Conservation (phyloP, 2,329 filamentous ascomycete genomes). For the Ascochyta fabae region DNA sequence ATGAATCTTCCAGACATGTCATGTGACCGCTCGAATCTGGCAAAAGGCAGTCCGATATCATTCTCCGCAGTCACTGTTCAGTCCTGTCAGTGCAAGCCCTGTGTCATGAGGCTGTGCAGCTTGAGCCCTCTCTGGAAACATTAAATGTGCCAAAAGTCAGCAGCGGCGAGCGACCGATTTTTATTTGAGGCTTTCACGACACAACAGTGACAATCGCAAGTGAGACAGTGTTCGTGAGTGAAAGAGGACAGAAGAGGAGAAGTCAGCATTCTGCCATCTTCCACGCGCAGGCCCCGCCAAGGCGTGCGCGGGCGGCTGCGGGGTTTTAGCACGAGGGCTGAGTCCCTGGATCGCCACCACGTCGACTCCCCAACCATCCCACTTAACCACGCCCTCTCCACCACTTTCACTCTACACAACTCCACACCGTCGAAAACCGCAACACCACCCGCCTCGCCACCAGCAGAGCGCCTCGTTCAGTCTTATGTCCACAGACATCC, state of each 20-base stretch:
- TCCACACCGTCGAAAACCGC: constrained; percentile 1
- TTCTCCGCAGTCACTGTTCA: too few species aligned
- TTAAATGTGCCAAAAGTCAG: too few species aligned
- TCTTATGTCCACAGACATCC: constrained; percentile 48
- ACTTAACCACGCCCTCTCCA: not conserved
- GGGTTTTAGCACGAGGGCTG: constrained; percentile 2
- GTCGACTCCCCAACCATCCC: not conserved
- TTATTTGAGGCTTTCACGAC: too few species aligned
- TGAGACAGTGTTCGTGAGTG: not conserved
- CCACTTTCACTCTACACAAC: not conserved
- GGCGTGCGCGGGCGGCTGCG: constrained; percentile 7
- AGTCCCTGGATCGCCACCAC: constrained; percentile 3
- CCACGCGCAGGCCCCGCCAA: not conserved
- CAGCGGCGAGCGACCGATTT: too few species aligned
- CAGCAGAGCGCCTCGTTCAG: constrained; percentile 41
- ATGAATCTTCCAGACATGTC: too few species aligned
- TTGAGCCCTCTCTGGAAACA: too few species aligned
- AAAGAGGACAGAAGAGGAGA: not conserved
- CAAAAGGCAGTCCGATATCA: too few species aligned
- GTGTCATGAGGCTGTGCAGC: not conserved
- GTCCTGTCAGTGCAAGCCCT: not conserved
- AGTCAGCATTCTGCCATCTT: constrained; percentile 6
- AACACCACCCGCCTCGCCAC: constrained; percentile 11
- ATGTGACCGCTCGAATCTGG: too few species aligned
- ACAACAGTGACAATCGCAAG: not conserved